Base-by-base conservation (phyloP, 306 rosid genomes). In the Prunus kanzakura region DNA sequence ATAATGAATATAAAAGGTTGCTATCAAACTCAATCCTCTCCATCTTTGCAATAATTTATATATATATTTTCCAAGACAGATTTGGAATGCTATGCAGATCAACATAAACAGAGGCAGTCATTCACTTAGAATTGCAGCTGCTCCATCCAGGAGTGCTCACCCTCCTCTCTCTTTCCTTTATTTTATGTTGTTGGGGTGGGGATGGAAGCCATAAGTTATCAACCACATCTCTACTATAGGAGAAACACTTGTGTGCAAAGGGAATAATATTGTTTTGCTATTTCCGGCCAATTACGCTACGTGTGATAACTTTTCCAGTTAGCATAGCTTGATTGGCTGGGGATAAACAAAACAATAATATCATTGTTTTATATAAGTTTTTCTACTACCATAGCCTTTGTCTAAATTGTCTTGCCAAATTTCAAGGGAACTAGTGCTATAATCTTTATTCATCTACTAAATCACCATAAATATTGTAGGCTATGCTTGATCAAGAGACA, bases 281-380 rank as follows among this genome's bases (percentile, higher is more conserved):
- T 38, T 38, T 7, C 0, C 0, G 2, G 9, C 0, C 1, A 38
- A 7, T 35, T 0, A 32, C 41, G 0, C 8, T 5, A 6, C 0
- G 8, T 0, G 0, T 35, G 41, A 35, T 35, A 35, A 35, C 0
- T 35, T 35, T 35, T 35, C 8, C 0, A 32, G 7, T 32, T 32
- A 1, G 1, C 0, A 35, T 35, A 35, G 1, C 1, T 35, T 35
- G 0, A 35, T 35, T 35, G 9, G 9, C 2, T 1, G 0, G 41
- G 0, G 8, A 38, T 38, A 38, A 38, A 1, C 9, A 38, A 38
- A 35, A 35, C 8, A 35, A 7, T 7, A 0, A 0, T 38, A 38
- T 38, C 2, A 0, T 0, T 0, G 0, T 38, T 38, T 6, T 2
- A 7, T 38, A 38, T 6, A 7, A 38, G 9, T 38, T 38, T 6